Conservation (phyloP, 441 rosid genomes). For the Biscutella laevigata region DNA sequence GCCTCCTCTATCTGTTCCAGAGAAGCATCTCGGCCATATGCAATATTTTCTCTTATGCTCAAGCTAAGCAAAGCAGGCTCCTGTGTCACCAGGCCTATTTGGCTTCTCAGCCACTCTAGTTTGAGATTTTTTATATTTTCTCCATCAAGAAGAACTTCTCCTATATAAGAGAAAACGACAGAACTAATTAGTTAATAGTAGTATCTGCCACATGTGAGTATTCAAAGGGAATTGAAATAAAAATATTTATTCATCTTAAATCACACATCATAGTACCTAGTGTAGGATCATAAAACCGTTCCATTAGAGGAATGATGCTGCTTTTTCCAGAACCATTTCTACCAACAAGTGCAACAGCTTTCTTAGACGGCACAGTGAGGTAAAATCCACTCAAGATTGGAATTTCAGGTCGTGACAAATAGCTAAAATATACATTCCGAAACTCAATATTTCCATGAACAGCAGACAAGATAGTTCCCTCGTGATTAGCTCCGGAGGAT, state of each 20-base stretch:
- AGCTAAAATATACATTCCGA: conserved; percentile 96
- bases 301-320: conserved; percentile 96
- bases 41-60: conserved; percentile 87
- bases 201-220: conserved; percentile 2
- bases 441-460: conserved; percentile 95
- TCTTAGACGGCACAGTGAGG: conserved; percentile 94
- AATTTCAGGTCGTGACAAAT: conserved; percentile 93
- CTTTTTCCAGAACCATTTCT: conserved; percentile 99
- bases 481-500: conserved; percentile 61
- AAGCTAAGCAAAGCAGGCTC: conserved; percentile 95
- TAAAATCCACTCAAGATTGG: conserved; percentile 96
- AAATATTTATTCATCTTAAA: conserved; percentile 3
- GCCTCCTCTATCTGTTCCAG: conserved; percentile 95
- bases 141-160: conserved; percentile 97
- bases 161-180: conserved; percentile 39
- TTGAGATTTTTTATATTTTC: conserved; percentile 83
- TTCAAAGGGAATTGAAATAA: not conserved
- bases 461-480: conserved; percentile 48
- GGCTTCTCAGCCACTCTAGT: conserved; percentile 90
- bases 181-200: conserved; percentile 12
- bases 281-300: conserved; percentile 97
- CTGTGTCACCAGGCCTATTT: conserved; percentile 96
- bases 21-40: conserved; percentile 84
- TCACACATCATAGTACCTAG: conserved; percentile 48
- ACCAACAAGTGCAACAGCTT: conserved; percentile 96